A percentile compares a stretch with the other conserved stretches of the same genome.
These are phyloP conservation scores for Combretum micranthum DNA, from an alignment of 345 rosid species.

Conservation along the genomic window DNA sequence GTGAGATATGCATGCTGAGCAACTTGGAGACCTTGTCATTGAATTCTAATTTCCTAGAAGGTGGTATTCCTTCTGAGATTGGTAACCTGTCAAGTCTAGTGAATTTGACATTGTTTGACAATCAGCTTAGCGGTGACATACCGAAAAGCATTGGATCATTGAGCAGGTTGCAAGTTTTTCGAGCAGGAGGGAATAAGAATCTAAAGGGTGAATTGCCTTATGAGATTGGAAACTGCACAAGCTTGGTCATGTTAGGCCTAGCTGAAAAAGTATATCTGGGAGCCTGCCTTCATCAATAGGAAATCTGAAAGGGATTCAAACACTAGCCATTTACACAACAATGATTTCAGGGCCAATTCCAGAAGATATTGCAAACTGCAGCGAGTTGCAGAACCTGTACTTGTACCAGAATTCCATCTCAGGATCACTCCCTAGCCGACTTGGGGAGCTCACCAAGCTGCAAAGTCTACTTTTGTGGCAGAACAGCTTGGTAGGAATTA, in stretches of 20 bases:
- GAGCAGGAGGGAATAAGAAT: slow-evolving; percentile 91
- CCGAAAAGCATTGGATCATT: slow-evolving; percentile 65
- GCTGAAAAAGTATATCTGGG: slow-evolving; percentile 91
- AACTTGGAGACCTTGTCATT: slow-evolving; percentile 52
- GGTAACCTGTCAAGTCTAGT: slow-evolving; percentile 57
- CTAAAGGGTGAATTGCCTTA: slow-evolving; percentile 74
- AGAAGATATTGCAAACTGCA: slow-evolving; percentile 73
- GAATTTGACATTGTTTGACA: slow-evolving; percentile 64
- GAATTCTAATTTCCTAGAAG: slow-evolving; percentile 71
- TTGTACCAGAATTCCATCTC: slow-evolving; percentile 86
- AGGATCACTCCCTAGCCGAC: slow-evolving; percentile 53
- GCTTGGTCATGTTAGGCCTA: slow-evolving; percentile 72
- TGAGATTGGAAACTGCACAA: slow-evolving; percentile 87
- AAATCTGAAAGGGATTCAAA: slow-evolving; percentile 60
- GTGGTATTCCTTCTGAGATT: slow-evolving; percentile 57
- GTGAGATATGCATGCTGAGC: slow-evolving; percentile 52
- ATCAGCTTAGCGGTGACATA: slow-evolving; percentile 65
- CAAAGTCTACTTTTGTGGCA: slow-evolving; percentile 83
- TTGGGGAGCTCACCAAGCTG: slow-evolving; percentile 74
- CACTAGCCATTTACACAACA: slow-evolving; percentile 71
- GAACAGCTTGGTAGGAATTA: slow-evolving; percentile 75
- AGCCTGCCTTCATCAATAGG: slow-evolving; percentile 67
- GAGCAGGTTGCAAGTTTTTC: slow-evolving; percentile 44
- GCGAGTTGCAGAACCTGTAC: slow-evolving; percentile 75
- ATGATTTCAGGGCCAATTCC: slow-evolving; percentile 75